phyloP scores from a whole-genome alignment of 2,329 filamentous ascomycete genomes.

The Calonectria pseudoreteaudii region DNA sequence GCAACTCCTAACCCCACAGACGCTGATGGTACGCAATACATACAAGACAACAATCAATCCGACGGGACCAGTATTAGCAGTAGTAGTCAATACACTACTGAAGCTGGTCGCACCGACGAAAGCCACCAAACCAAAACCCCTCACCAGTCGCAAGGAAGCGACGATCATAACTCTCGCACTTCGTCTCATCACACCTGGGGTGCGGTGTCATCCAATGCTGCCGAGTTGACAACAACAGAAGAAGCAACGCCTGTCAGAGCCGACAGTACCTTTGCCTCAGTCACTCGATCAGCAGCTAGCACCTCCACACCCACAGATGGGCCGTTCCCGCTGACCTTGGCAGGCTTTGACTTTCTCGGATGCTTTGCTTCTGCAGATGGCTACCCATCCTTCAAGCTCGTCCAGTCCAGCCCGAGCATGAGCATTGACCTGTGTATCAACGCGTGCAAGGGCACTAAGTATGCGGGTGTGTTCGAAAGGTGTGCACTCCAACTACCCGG shows the following conservation, averaged over 20 bases:
- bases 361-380: conserved; percentile 1
- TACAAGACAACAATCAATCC: not conserved
- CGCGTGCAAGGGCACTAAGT: not conserved
- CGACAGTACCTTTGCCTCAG: not conserved
- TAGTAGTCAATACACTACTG: not conserved
- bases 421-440: not conserved
- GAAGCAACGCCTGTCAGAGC: not conserved
- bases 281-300: not conserved
- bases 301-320: not conserved
- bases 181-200: not conserved
- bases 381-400: not conserved
- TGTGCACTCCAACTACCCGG: not conserved
- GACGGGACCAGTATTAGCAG: not conserved
- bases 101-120: not conserved
- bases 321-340: not conserved
- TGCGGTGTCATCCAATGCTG: not conserved
- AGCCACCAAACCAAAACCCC: not conserved
- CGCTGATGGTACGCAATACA: no score
- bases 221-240: not conserved
- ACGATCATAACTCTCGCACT: not conserved
- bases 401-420: not conserved
- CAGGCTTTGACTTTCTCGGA: not conserved
- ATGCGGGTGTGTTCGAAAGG: not conserved
- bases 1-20: not conserved
- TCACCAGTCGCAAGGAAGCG: not conserved